phyloP scores from a whole-genome alignment of 2,329 filamentous ascomycete species.

The Fusarium xylarioides region DNA sequence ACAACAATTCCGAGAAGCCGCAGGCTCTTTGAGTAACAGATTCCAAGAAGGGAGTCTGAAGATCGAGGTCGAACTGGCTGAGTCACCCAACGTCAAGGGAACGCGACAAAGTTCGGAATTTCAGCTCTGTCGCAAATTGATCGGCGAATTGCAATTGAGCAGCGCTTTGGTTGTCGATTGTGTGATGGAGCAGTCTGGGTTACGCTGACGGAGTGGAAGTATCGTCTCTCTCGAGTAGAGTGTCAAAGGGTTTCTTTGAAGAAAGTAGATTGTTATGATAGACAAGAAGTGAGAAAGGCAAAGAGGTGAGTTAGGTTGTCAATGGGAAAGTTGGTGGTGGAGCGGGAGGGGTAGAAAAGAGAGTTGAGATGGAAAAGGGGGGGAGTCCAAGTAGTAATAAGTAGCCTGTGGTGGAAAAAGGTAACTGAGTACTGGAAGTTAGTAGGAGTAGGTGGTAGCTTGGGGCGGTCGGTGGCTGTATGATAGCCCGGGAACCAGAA shows the following conservation, averaged over 20 bases:
- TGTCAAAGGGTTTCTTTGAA: constrained; percentile 20
- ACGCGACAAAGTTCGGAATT: constrained; percentile 6
- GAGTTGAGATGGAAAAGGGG: constrained; percentile 36
- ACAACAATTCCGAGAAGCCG: constrained; percentile 11
- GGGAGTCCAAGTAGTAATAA: constrained; percentile 43
- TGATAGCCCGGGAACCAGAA: constrained; percentile 15
- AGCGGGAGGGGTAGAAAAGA: constrained; percentile 41
- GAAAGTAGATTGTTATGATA: constrained; percentile 25
- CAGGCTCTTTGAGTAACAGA: neutral
- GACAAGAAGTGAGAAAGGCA: constrained; percentile 30
- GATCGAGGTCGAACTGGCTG: constrained; percentile 31
- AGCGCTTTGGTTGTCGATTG: neutral
- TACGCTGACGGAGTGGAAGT: constrained; percentile 7
- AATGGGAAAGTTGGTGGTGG: constrained; percentile 41
- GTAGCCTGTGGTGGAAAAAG: constrained; percentile 13
- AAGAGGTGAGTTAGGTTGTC: constrained; percentile 41
- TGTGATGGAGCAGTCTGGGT: constrained; percentile 4
- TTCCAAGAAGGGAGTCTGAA: constrained; percentile 17
- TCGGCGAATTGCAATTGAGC: constrained; percentile 19
- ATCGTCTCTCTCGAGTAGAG: constrained; percentile 15
- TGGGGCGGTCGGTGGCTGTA: constrained; percentile 9
- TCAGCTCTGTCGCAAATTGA: constrained; percentile 27
- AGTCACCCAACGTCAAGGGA: constrained; percentile 32
- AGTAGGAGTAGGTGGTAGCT: neutral
- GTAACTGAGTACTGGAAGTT: neutral